phyloP scores from a whole-genome alignment of 192 early-diverging fungal genomes.

The Funneliformis geosporum region DNA sequence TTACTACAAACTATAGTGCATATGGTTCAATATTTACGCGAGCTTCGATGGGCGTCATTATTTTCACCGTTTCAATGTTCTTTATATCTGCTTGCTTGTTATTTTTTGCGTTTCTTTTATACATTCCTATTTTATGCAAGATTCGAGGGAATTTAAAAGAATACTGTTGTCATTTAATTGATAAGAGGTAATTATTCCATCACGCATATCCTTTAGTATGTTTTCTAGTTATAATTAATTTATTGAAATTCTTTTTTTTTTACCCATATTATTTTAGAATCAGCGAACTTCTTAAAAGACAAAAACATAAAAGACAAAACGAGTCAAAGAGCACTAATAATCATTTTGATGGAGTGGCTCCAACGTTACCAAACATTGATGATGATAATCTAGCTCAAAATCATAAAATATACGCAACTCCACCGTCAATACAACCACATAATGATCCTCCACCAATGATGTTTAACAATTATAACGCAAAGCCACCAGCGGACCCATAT shows the following conservation, averaged over 20 bases:
- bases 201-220: background rate
- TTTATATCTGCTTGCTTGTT: conserved; percentile 50
- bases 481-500: background rate
- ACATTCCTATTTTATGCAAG: conserved; percentile 67
- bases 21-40: background rate
- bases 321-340: background rate
- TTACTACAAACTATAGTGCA: background rate
- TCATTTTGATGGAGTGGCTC: background rate
- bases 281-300: background rate
- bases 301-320: background rate
- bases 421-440: background rate
- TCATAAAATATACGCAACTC: background rate
- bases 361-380: background rate
- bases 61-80: conserved; percentile 63
- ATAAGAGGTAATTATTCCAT: conserved; percentile 62
- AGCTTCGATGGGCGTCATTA: conserved; percentile 29
- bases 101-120: conserved; percentile 59
- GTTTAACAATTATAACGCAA: background rate
- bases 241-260: background rate
- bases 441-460: background rate
- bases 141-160: conserved; percentile 81
- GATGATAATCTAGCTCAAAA: background rate
- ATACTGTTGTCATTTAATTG: conserved; percentile 78
- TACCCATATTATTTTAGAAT: background rate
- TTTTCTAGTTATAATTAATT: background rate